Evolutionary conservation across 2,329 filamentous ascomycete species (phyloP).

Genomic region (Penicillium thymicola): DNA sequence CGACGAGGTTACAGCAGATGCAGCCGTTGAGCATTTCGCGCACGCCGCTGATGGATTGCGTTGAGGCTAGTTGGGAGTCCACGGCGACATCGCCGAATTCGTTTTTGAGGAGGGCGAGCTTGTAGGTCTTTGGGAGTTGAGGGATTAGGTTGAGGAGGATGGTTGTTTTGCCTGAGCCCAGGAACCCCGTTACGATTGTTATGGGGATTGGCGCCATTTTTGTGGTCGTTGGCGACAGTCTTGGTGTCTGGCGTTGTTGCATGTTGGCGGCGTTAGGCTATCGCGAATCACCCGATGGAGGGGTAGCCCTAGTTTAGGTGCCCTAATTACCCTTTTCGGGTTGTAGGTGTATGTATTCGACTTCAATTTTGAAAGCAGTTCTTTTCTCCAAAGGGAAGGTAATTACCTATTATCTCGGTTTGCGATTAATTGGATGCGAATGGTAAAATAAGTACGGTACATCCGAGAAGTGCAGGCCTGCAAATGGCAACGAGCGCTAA

Average conservation of each 20-base stretch:
- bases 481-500: neutral
- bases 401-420: neutral
- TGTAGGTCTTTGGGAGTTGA: conserved; percentile 83
- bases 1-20: conserved; percentile 98
- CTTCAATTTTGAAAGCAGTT: neutral
- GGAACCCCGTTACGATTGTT: conserved; percentile 93
- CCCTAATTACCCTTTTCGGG: conserved; percentile 3
- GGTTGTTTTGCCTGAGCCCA: conserved; percentile 94
- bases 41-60: conserved; percentile 79
- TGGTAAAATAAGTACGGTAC: neutral
- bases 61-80: conserved; percentile 85
- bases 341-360: neutral
- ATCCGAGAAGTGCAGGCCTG: neutral
- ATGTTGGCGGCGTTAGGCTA: neutral
- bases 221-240: neutral
- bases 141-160: conserved; percentile 91
- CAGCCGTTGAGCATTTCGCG: conserved; percentile 93
- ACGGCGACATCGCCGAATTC: conserved; percentile 95
- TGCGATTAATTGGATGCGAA: fast-evolving
- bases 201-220: conserved; percentile 72
- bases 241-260: neutral
- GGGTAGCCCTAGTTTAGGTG: conserved; percentile 3
- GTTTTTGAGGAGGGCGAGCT: conserved; percentile 92
- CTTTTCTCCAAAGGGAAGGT: too few species aligned
- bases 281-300: neutral